phyloP scores from a whole-genome alignment of 2,329 filamentous ascomycete species.

The Aureobasidium sp. region DNA sequence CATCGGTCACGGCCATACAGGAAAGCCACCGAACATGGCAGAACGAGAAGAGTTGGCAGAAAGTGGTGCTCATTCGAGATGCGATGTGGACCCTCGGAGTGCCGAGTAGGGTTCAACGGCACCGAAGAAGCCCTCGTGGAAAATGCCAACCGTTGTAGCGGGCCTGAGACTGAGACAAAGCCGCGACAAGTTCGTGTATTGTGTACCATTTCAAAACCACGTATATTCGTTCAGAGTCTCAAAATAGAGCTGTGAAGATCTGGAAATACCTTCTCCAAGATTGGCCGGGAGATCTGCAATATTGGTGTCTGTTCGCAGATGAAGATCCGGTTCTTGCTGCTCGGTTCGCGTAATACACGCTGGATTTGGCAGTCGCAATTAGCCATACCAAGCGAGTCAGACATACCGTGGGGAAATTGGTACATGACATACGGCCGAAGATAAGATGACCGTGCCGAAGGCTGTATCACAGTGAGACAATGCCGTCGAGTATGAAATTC shows the following conservation, averaged over 20 bases:
- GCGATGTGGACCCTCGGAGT: not conserved
- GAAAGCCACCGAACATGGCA: not conserved
- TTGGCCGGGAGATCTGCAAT: slow-evolving; percentile 4
- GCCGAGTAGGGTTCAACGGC: slow-evolving; percentile 5
- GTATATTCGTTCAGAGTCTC: not conserved
- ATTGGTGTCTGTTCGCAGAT: not conserved
- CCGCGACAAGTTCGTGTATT: not conserved
- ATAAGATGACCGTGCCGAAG: not conserved
- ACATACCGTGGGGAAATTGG: not conserved
- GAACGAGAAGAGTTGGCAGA: slow-evolving; percentile 4
- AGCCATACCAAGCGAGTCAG: slow-evolving; percentile 7
- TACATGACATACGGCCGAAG: not conserved
- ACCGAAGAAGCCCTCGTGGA: slow-evolving; percentile 3
- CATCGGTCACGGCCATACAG: not conserved
- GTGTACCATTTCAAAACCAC: not conserved
- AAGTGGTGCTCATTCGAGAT: slow-evolving; percentile 11
- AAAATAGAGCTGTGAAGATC: not conserved
- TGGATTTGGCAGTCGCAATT: not conserved
- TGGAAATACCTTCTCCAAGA: slow-evolving; percentile 5
- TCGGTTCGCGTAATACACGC: not conserved
- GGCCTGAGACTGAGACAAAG: slow-evolving; percentile 11
- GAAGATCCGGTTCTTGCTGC: not conserved
- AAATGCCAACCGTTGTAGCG: not conserved
- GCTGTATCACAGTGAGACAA: slow-evolving; percentile 7
- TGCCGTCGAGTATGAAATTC: not conserved